Base-by-base conservation (phyloP, 495 filamentous ascomycete species). In the Paragyromitra xinjiangensis region DNA sequence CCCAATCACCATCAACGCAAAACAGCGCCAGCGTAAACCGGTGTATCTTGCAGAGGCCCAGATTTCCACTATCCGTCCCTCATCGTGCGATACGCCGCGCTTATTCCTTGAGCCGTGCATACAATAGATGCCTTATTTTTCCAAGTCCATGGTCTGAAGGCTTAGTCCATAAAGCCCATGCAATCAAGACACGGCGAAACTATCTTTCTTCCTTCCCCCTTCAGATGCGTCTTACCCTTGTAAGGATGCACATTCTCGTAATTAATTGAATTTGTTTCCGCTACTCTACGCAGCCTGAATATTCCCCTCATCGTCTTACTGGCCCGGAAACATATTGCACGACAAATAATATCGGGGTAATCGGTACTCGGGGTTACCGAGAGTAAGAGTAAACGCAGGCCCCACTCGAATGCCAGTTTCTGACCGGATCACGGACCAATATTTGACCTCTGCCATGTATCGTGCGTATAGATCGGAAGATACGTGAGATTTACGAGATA, bases 81-180 rank as follows among this genome's bases (percentile, higher is more conserved):
- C 69, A 62, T 72, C 51, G 45, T 40, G 24, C 45, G n/a, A 37
- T 6, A 64, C 51, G 53, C 53, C 42, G 62, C 70, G 62, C 62
- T 66, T 66, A 73, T 48, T n/a, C 8, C 8, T 40, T 69, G 45
- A 29, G 16, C 37, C 39, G 29, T 64, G 39, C 65, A 70, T 19
- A 16, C 19, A 29, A 44, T 11, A 42, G 66, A 50, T 72, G 58
- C 59, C 66, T 53, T 44, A 34, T 70, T 71, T 50, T 63, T 42
- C 73, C 68, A 65, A 64, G 34, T 16, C 68, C 68, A 77, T 37
- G 68, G 68, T 44, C 61, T 42, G 14, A 14, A 40, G 48, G 29
- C 64, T 67, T 53, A 26, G 45, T 67, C 6, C 26, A 40, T 67
- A 63, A 63, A 16, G 26, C 56, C 7, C 56, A 34, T 61, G 56